A percentile compares a stretch with the other conserved stretches of the same genome.
These are phyloP conservation scores for Ampelocalamus luodianensis DNA, from an alignment of 176 grass and related monocot species.

Conservation along the genomic window DNA sequence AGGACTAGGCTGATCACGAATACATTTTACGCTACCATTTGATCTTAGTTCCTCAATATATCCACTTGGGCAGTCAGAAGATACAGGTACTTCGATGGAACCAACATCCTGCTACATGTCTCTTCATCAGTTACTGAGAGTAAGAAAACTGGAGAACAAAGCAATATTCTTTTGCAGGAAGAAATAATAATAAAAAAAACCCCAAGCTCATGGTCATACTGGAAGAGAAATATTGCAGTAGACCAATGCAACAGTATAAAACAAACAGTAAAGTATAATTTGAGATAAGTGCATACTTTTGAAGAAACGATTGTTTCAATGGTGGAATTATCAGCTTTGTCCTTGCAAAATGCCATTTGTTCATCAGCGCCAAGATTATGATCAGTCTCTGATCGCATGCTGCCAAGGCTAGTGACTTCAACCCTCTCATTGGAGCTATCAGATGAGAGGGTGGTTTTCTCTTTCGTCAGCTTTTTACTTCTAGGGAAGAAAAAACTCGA, in stretches of 20 bases:
- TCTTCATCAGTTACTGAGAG: slow-evolving; percentile 27
- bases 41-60: slow-evolving; percentile 44
- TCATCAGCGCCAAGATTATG: slow-evolving; percentile 34
- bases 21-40: slow-evolving; percentile 37
- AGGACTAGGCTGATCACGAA: slow-evolving; percentile 65
- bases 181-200: background rate
- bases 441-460: slow-evolving; percentile 51
- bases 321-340: slow-evolving; percentile 37
- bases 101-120: slow-evolving; percentile 52
- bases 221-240: background rate
- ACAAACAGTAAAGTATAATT: slow-evolving; percentile 19
- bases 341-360: slow-evolving; percentile 44
- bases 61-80: slow-evolving; percentile 47
- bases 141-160: slow-evolving; percentile 27
- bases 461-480: slow-evolving; percentile 64
- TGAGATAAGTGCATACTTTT: slow-evolving; percentile 40
- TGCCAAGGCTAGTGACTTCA: slow-evolving; percentile 35
- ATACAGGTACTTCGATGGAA: slow-evolving; percentile 48
- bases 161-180: background rate
- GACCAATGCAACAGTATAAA: background rate
- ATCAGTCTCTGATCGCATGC: slow-evolving; percentile 24
- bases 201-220: background rate
- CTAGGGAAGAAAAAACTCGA: slow-evolving; percentile 87
- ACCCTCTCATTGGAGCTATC: slow-evolving; percentile 34
- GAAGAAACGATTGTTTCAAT: slow-evolving; percentile 44